Evolutionary conservation across 106 monocot species (phyloP).

Genomic region (Dendrobium nobile): DNA sequence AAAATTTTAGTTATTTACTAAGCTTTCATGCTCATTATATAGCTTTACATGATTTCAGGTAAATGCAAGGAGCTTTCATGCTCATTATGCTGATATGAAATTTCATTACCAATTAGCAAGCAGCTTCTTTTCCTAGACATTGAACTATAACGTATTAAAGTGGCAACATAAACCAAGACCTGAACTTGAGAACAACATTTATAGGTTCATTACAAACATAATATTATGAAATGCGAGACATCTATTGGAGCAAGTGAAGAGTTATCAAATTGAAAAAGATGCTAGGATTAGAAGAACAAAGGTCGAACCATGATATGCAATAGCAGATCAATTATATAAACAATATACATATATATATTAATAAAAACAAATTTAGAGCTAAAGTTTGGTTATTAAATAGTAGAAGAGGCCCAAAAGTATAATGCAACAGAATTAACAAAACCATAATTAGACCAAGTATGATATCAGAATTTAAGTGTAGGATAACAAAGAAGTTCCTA

Average conservation of each 20-base stretch:
- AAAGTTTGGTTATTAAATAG: background rate
- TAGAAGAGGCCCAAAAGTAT: no score
- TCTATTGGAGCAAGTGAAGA: no score
- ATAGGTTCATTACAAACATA: background rate
- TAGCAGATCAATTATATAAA: background rate
- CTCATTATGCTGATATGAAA: background rate
- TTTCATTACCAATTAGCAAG: background rate
- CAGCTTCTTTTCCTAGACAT: background rate
- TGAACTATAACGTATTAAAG: background rate
- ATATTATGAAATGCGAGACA: background rate
- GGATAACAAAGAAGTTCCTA: no score
- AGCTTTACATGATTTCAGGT: no score
- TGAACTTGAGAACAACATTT: background rate
- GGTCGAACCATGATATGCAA: background rate
- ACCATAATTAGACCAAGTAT: no score
- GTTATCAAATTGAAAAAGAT: background rate
- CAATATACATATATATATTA: background rate
- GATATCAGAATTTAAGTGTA: no score
- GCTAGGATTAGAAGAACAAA: background rate
- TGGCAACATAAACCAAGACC: background rate
- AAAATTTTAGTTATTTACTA: no score
- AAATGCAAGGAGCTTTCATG: no score
- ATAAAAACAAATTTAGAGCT: background rate
- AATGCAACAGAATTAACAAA: no score
- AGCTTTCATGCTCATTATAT: no score